Evolutionary conservation across 169 alveolate species (phyloP), one percentile per base, ranked within the genome.

Genomic region (Cytauxzoon felis): DNA sequence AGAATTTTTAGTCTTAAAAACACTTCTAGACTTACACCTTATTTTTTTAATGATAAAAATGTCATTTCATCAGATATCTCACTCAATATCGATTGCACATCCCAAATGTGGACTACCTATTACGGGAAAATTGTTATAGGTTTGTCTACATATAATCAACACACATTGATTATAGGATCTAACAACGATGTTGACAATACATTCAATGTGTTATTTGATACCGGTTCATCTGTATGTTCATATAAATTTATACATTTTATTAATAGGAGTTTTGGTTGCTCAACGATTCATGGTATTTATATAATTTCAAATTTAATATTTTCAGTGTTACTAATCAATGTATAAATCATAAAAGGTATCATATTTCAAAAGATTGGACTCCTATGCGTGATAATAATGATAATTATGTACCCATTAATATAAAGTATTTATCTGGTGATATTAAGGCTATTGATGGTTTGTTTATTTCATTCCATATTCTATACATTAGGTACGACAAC

Each of bases 131-230:
- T 71, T 13, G 53, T 59, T 4, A 6, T 71, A 19, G 82, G 82
- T 60, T n/a, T 24, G 58, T n/a, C 13, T 67, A 51, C 21, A 26
- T 23, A n/a, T n/a, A n/a, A n/a, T n/a, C n/a, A n/a, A 11, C 57
- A 13, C 57, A 48, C 57, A 13, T 11, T 43, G n/a, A 13, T 48
- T 16, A 48, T 13, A n/a, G 38, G 13, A 48, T 11, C 13, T 43
- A 48, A 13, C 45, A 13, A 13, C 45, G 57, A 80, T 19, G 78
- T 64, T 24, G 71, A 59, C 33, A 64, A 80, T 51, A 58, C 47
- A 6, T 32, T 86, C 18, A 86, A 80, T 57, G 91, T 86, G 16
- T 66, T 86, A 40, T 86, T 86, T 69, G 91, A 86, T 67, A 86
- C 91, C 7, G 91, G 91, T 47, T 86, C 91, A 9, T 67, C 91